These are phyloP conservation scores for Dendryphion nanum DNA, from an alignment of 2,329 filamentous ascomycete genomes.

Conservation along the genomic window DNA sequence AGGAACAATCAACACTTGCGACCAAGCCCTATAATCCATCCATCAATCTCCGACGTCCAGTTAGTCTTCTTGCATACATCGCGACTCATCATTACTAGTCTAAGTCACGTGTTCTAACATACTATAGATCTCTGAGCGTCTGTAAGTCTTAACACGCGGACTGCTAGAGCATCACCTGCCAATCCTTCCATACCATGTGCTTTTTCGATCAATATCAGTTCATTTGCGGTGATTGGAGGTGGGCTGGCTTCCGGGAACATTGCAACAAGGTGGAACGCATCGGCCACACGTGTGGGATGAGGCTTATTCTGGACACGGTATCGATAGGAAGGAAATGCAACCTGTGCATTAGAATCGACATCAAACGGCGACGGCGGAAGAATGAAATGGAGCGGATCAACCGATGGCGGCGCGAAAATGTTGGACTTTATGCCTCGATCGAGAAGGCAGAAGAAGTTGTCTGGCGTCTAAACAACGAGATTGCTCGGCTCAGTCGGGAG, in stretches of 20 bases:
- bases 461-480: slow-evolving; percentile 68
- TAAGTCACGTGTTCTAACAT: too few relatives aligned
- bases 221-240: slow-evolving; percentile 87
- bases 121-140: too few relatives aligned
- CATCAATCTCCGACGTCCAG: too few relatives aligned
- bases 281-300: slow-evolving; percentile 93
- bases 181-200: too few relatives aligned
- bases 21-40: too few relatives aligned
- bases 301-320: slow-evolving; percentile 75
- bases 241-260: slow-evolving; percentile 87
- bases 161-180: too few relatives aligned
- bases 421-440: slow-evolving; percentile 58
- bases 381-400: slow-evolving; percentile 74
- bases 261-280: slow-evolving; percentile 94
- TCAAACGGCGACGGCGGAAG: slow-evolving; percentile 71
- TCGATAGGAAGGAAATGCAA: slow-evolving; percentile 52
- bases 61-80: too few relatives aligned
- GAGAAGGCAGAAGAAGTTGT: slow-evolving; percentile 71
- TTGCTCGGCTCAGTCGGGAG: slow-evolving; percentile 63
- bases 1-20: too few relatives aligned
- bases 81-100: too few relatives aligned
- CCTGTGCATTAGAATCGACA: slow-evolving; percentile 84
- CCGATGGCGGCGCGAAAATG: slow-evolving; percentile 73
- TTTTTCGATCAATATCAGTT: slow-evolving; percentile 91
- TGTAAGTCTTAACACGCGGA: too few relatives aligned